Evolutionary conservation across 306 rosid genomes (phyloP), one percentile per base, ranked within the genome.

Genomic region (Echinosophora koreensis): DNA sequence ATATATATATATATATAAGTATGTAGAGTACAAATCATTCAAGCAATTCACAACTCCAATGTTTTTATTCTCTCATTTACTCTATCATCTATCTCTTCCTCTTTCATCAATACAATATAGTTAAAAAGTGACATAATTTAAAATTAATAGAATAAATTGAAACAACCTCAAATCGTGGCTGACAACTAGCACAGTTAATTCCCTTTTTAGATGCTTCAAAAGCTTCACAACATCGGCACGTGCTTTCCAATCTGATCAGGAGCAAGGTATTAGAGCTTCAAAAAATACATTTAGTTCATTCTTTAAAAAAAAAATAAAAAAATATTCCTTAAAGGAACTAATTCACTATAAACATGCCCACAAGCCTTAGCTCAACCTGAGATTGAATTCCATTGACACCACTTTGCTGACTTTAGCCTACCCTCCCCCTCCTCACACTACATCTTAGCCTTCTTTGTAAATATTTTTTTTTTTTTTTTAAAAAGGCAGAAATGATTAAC

Each of bases 151-250:
- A 77, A 82, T 30, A 78, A 72, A 51, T 13, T 18, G 41, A 54
- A 62, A 46, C 73, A 68, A 93, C 98, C 91, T 90, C 83, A 93
- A 88, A 75, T 90, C 98, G 64, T 93, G 98, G 89, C 98, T 90
- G 66, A 93, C 93, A 80, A 91, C 97, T 16, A 94, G 92, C 71
- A 94, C 83, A 32, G 95, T 87, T 63, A 94, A 80, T 56, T 94
- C 93, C 76, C 86, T 90, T 83, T 92, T 94, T 18, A 94, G 90
- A 85, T 86, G 86, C 92, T 84, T 83, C 64, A 94, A 85, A 81
- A 94, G 97, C 88, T 90, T 92, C 83, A 92, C 97, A 77, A 92
- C 89, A 83, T 92, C 97, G 3, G 89, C 89, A 17, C 93, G 97
- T 60, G 97, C 97, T 83, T 90, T 92, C 98, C 97, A 94, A 90